Conservation (phyloP, 176 grass and related monocot genomes). For the Poa annua region DNA sequence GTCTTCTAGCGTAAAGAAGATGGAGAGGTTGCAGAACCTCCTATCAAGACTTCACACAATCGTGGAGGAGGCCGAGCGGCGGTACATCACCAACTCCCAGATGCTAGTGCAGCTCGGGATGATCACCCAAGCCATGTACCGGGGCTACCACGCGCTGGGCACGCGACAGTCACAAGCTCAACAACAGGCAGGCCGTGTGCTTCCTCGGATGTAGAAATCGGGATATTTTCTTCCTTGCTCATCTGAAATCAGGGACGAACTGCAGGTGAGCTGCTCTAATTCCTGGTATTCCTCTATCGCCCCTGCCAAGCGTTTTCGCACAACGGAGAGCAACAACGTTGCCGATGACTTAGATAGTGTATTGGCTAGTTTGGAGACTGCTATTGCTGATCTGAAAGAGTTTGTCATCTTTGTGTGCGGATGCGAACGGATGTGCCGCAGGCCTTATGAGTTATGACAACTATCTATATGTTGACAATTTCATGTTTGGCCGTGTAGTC, state of each 20-base stretch:
- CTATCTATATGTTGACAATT: constrained; percentile 4
- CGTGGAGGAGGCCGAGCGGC: neutral
- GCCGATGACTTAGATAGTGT: neutral
- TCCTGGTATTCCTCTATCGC: neutral
- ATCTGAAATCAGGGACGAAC: neutral
- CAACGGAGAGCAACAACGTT: neutral
- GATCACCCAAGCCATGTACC: neutral
- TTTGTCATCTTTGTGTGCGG: constrained; percentile 20
- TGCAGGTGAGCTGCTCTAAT: neutral
- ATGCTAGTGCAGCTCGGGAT: neutral
- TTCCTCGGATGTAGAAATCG: too few relatives aligned
- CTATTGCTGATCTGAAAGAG: neutral
- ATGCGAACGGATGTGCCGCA: neutral
- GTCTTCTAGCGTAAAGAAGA: neutral
- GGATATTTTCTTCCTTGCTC: neutral
- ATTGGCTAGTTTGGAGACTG: neutral
- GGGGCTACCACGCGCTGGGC: neutral
- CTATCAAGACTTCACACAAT: neutral
- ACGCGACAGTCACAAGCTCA: too few relatives aligned
- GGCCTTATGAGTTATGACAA: neutral
- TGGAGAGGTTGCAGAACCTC: neutral
- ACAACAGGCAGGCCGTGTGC: too few relatives aligned
- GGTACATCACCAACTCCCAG: neutral
- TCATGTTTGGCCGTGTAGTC: constrained; percentile 6
- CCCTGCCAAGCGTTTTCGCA: neutral